Evolutionary conservation across 2,329 filamentous ascomycete genomes (phyloP), one percentile per base, ranked within the genome.

Genomic region (Colletotrichum scovillei): DNA sequence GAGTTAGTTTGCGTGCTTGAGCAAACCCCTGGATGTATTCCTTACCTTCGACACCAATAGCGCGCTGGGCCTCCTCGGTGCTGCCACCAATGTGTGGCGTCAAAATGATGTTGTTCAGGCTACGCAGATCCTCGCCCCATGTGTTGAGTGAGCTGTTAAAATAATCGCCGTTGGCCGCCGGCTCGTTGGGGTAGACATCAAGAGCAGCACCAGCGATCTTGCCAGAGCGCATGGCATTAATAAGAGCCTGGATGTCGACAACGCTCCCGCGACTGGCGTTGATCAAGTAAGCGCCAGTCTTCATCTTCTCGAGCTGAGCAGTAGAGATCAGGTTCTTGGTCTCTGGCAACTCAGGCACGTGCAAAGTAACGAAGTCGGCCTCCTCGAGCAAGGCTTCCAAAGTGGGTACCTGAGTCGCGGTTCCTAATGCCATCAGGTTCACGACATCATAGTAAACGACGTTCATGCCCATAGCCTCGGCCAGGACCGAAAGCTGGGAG

Each of bases 391-490:
- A 91, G 24, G 88, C 90, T 38, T 96, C 89, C 26, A 99, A 86
- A 0, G 90, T 93, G 5, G 92, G 86, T 52, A 98, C 93, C 82
- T 98, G 97, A 77, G 89, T 92, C 38, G 96, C 92, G 12, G 94
- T 97, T 69, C 97, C 97, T 81, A 99, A 86, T 57, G 94, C 93
- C 97, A 99, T 99, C 77, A 98, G 88, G 77, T 95, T 97, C 75
- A 98, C 85, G 7, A 98, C 92, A 83, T 99, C 97, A 83, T 97
- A 98, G 88, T 98, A 99, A 79, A 98, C 95, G 79, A 99, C 97
- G 19, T 89, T 92, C 96, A 99, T 98, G 63, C 97, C 97, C 95
- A 99, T 98, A 28, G 96, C 92, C 84, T 99, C 97, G 32, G 97
- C 95, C 75, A 99, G 87, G 55, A 99, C 97, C 0, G 95, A 98